Evolutionary conservation across 257 asterid species (phyloP), one percentile per base, ranked within the genome.

Genomic region (Gentiana macrophylla): DNA sequence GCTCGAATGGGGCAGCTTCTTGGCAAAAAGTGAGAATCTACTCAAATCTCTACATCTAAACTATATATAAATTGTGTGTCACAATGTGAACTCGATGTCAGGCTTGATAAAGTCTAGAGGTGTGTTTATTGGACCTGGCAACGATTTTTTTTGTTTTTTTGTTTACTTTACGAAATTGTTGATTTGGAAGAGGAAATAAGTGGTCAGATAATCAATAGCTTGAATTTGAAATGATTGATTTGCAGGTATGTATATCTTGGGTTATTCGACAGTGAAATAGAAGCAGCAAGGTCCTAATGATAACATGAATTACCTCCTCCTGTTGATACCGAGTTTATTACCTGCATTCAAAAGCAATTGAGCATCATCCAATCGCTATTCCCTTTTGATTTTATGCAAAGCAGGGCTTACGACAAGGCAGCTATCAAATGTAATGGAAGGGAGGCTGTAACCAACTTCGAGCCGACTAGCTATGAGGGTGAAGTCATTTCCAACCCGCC

Each of bases 1-100:
- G 87, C 95, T 24, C 82, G 95, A 44, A 83, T 91, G 95, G 96
- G 98, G 71, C 98, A 91, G 64, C 81, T 83, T 46, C 76, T 87
- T 41, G 96, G 95, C 70, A 91, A 91, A 83, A 87, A 84, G 98
- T 91, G 77, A 75, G 64, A 32, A 41, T 7, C 32, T 61, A 41
- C 9, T 41, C 46, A 41, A 7, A 41, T 41, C 1, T 4, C 6
- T 5, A 41, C 6, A 12, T 53, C 37, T 1, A 41, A 44, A 12
- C 38, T 38, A 6, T 12, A 0, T 38, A 37, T 10, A 3, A 11
- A 44, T 12, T 36, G 34, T 32, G 4, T 67, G 36, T 52, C 48
- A 34, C 33, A 33, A 50, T 56, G 6, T 56, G 50, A 8, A 32
- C 3, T 37, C 37, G 60, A 38, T 13, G 4, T 3, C 44, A 45